phyloP scores from a whole-genome alignment of 805 yeast species.

The Hanseniaspora mollemarum region DNA sequence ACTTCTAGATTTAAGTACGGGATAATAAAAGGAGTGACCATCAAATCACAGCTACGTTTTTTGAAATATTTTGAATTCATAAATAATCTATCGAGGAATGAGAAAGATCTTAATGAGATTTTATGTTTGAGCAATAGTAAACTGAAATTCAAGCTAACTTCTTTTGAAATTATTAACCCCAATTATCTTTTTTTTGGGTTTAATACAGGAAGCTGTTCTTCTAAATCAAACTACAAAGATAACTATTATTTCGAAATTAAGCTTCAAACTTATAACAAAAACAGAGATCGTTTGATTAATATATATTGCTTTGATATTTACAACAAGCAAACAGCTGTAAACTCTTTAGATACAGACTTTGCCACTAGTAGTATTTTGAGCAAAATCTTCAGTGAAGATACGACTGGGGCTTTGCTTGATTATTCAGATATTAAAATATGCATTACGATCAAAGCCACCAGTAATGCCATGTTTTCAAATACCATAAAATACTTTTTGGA shows the following conservation, averaged over 20 bases:
- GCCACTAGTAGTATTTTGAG: no score
- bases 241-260: slow-evolving; percentile 17
- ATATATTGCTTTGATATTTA: slow-evolving; percentile 17
- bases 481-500: not conserved
- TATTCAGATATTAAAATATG: slow-evolving; percentile 3
- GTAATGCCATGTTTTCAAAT: not conserved
- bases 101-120: not conserved
- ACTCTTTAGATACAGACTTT: not conserved
- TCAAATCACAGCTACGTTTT: slow-evolving; percentile 56
- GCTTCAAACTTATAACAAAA: slow-evolving; percentile 21
- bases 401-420: no score
- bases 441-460: not conserved
- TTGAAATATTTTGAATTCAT: slow-evolving; percentile 42
- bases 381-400: not conserved
- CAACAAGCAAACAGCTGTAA: not conserved
- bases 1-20: slow-evolving; percentile 43
- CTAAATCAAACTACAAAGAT: not conserved
- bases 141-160: not conserved
- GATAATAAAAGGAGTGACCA: slow-evolving; percentile 59
- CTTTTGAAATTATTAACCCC: not conserved
- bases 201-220: not conserved
- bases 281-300: slow-evolving; percentile 18
- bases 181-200: no score
- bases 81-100: not conserved
- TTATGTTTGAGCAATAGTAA: no score